These are phyloP conservation scores for Schizopora paradoxa DNA, from an alignment of 1,284 basidiomycete species.

Conservation along the genomic window DNA sequence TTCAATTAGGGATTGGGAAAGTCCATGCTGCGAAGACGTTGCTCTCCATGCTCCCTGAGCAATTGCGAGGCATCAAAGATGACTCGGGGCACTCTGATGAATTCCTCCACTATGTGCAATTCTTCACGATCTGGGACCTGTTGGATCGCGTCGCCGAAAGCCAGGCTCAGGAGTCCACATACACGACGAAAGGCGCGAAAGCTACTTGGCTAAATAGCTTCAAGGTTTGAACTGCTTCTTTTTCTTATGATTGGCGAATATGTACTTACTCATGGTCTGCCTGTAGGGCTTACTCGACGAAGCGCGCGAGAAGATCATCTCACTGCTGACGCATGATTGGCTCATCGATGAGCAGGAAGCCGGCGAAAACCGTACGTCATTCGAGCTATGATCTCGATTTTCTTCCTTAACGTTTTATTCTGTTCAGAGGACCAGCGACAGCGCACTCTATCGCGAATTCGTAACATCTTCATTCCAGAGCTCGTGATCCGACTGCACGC, in stretches of 20 bases:
- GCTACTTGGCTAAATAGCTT: conserved; percentile 62
- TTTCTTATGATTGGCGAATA: not conserved
- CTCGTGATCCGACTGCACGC: conserved; percentile 83
- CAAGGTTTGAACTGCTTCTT: conserved; percentile 30
- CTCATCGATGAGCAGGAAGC: conserved; percentile 50
- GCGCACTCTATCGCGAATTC: conserved; percentile 72
- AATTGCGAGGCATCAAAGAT: conserved; percentile 46
- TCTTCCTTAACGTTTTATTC: conserved; percentile 9
- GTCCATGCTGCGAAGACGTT: conserved; percentile 66
- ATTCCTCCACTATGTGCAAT: conserved; percentile 68
- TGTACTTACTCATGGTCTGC: conserved; percentile 2
- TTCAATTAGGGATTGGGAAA: conserved; percentile 53
- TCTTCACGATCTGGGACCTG: conserved; percentile 65
- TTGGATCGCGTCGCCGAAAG: conserved; percentile 53
- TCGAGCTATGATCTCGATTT: not conserved
- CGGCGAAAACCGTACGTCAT: conserved; percentile 33
- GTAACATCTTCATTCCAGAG: conserved; percentile 89
- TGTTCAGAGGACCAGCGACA: conserved; percentile 49
- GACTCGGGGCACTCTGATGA: conserved; percentile 51
- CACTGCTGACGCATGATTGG: conserved; percentile 74
- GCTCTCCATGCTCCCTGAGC: conserved; percentile 59
- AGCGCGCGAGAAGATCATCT: conserved; percentile 53
- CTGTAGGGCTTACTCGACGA: conserved; percentile 52
- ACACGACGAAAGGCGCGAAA: conserved; percentile 53
- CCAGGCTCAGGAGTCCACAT: conserved; percentile 45